A percentile compares a stretch with the other conserved stretches of the same genome.
Conservation (phyloP, 768 basidiomycete genomes). For the Steccherinum ochraceum region DNA sequence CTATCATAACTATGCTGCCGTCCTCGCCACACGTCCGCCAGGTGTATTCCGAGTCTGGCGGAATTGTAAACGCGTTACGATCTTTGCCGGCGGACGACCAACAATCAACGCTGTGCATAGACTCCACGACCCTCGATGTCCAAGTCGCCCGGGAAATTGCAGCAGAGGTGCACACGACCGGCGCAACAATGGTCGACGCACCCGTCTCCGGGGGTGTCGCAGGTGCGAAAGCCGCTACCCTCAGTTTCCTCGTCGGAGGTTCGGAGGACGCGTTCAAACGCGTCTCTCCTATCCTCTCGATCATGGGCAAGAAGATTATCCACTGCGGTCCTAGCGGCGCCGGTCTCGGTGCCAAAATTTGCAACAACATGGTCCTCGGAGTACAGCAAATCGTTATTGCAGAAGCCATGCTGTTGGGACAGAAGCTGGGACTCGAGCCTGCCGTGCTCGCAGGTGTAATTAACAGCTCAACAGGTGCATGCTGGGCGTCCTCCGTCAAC, state of each 20-base stretch:
- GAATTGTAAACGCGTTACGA: slow-evolving; percentile 59
- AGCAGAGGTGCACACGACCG: slow-evolving; percentile 38
- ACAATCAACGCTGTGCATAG: slow-evolving; percentile 62
- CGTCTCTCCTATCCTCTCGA: slow-evolving; percentile 52
- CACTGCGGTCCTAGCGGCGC: slow-evolving; percentile 80
- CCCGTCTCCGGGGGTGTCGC: slow-evolving; percentile 91
- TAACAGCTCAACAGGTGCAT: slow-evolving; percentile 78
- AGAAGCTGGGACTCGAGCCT: slow-evolving; percentile 74
- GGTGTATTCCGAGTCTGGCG: slow-evolving; percentile 60
- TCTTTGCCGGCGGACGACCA: slow-evolving; percentile 32
- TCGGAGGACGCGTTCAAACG: slow-evolving; percentile 47
- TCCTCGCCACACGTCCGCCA: slow-evolving; percentile 81
- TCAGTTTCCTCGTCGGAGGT: slow-evolving; percentile 92
- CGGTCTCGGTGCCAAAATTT: slow-evolving; percentile 85
- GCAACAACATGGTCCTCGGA: slow-evolving; percentile 63
- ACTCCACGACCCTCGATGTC: slow-evolving; percentile 89
- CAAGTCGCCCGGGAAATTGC: slow-evolving; percentile 65
- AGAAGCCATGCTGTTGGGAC: slow-evolving; percentile 89
- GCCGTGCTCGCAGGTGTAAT: slow-evolving; percentile 74
- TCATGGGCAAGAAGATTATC: slow-evolving; percentile 80
- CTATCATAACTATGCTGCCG: slow-evolving; percentile 86
- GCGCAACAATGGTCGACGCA: slow-evolving; percentile 83
- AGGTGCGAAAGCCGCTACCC: slow-evolving; percentile 80
- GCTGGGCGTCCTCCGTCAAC: slow-evolving; percentile 82
- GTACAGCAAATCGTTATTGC: slow-evolving; percentile 71